These are phyloP conservation scores for Phragmites australis DNA, from an alignment of 176 grass and related monocot genomes.

Conservation along the genomic window DNA sequence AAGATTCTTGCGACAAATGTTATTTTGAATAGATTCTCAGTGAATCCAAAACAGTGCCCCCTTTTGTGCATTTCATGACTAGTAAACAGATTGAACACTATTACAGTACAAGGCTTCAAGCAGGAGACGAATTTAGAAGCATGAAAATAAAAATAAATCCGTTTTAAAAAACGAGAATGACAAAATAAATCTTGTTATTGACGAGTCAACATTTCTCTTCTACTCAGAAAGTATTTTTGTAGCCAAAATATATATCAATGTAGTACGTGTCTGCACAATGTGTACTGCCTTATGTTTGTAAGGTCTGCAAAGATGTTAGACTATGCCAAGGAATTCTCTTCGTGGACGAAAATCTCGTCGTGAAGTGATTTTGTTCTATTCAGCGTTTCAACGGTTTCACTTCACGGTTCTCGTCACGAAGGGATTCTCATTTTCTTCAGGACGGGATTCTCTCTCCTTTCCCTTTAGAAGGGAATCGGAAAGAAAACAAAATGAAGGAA, in stretches of 20 bases:
- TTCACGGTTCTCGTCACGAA: too few relatives aligned
- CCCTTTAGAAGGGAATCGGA: too few relatives aligned
- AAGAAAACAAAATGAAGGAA: too few relatives aligned
- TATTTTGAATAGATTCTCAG: not conserved
- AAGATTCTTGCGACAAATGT: not conserved
- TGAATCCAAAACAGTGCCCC: not conserved
- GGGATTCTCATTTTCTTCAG: too few relatives aligned
- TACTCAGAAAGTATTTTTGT: not conserved
- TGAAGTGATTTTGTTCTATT: too few relatives aligned
- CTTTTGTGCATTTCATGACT: not conserved
- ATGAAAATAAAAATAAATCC: too few relatives aligned
- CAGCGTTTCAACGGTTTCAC: too few relatives aligned
- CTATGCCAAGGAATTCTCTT: too few relatives aligned
- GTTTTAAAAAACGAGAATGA: too few relatives aligned
- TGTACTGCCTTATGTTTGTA: not conserved
- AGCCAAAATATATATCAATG: not conserved
- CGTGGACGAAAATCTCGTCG: too few relatives aligned
- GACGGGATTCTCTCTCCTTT: too few relatives aligned
- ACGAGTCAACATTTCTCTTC: not conserved
- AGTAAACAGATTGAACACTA: not conserved
- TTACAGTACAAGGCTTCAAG: not conserved
- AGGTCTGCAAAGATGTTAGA: not conserved
- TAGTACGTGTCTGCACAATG: not conserved
- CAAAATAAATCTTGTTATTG: not conserved
- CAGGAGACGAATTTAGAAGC: not conserved